Base-by-base conservation (phyloP, 805 yeast genomes). In the Pichia insulana region DNA sequence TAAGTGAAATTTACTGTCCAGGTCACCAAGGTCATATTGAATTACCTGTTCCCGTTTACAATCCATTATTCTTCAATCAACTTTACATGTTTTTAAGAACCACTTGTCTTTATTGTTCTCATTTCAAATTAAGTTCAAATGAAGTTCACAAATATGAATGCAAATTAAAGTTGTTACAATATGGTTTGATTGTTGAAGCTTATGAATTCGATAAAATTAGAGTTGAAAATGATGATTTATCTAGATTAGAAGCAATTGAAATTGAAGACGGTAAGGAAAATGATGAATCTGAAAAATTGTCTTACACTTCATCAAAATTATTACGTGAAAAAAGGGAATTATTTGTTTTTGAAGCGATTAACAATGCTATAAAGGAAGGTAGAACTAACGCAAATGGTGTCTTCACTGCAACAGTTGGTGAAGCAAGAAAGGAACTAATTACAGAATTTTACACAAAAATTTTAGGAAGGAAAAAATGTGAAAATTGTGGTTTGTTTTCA, bases 11-110 rank as follows among this genome's bases (percentile, higher is more conserved):
- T 58, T 80, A 77, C 54, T 92, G 99, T 68, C 97, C 97, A 4
- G 99, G 99, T 37, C 99, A 92, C 63, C 87, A 88, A 63, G 99
- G 99, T 47, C 98, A 92, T 63, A 88, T 92, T 50, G 97, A 90
- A 61, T 73, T 92, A 50, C 99, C 99, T 6, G 81, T 88, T 34
- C 95, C 97, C 4, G 94, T 86, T 35, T 92, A 87, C 70, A 90
- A 87, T 60, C 97, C 99, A 16, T 66, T 92, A 53, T 92, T 94
- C 57, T 92, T 94, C 76, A 77, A 79, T 57, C 97, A 90, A 64
- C 69, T 92, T 71, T 92, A 81, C 69, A 74, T 85, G 46, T 78
- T 82, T 54, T 70, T 94, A 58, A 74, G 97, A 60, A 73, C 88
- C 36, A 65, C 89, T 16, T 92, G 99, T 73, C 70, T 92, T 40